Conservation (phyloP, 1,284 basidiomycete species). For the Schizophyllum commune region DNA sequence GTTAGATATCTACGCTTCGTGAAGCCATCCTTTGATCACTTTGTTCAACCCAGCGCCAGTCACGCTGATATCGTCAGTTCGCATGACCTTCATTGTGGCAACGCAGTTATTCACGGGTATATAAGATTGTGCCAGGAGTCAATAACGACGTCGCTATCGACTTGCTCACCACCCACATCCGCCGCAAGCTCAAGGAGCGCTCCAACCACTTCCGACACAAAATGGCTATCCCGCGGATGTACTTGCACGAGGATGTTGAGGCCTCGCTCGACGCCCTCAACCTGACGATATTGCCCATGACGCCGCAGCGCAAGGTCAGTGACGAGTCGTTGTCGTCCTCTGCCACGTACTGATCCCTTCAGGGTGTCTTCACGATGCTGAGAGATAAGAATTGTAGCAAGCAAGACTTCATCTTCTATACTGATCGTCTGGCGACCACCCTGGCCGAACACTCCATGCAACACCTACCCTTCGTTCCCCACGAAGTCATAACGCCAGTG, state of each 20-base stretch:
- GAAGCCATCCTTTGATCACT: slow-evolving; percentile 91
- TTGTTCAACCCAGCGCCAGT: slow-evolving; percentile 83
- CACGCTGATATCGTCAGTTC: slow-evolving; percentile 79
- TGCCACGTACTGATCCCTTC: slow-evolving; percentile 4
- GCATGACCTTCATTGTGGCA: neutral
- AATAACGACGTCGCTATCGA: slow-evolving; percentile 91
- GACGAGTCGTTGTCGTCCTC: neutral
- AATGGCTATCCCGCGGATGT: slow-evolving; percentile 46
- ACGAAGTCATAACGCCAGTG: slow-evolving; percentile 64
- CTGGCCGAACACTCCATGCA: slow-evolving; percentile 83
- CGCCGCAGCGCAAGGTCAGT: slow-evolving; percentile 71
- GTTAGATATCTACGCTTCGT: slow-evolving; percentile 83
- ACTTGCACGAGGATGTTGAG: slow-evolving; percentile 27
- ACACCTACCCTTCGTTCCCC: slow-evolving; percentile 64
- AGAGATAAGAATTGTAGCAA: slow-evolving; percentile 63
- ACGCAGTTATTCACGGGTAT: neutral
- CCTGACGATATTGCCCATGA: slow-evolving; percentile 69
- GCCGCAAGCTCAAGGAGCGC: slow-evolving; percentile 76
- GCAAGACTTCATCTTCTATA: slow-evolving; percentile 88
- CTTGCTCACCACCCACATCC: slow-evolving; percentile 87
- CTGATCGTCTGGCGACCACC: slow-evolving; percentile 79
- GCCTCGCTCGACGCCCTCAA: slow-evolving; percentile 36
- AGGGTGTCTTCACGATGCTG: slow-evolving; percentile 88
- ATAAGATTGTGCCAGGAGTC: slow-evolving; percentile 83
- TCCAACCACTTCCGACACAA: slow-evolving; percentile 68